phyloP scores from a whole-genome alignment of 2,329 filamentous ascomycete species.

The Beauveria caledonica region DNA sequence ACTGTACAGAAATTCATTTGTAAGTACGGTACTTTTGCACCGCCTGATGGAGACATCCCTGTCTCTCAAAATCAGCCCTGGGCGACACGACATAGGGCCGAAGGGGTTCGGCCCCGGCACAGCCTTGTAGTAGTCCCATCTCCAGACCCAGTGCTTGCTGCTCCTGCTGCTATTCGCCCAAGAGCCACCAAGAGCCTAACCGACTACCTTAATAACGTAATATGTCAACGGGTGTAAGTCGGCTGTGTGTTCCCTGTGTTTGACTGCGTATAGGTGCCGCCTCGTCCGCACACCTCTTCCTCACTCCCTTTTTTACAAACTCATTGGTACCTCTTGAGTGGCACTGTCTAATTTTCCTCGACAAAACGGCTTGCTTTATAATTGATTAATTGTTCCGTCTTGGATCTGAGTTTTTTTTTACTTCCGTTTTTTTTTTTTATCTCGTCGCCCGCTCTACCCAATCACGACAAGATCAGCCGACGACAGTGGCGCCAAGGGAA shows the following conservation, averaged over 20 bases:
- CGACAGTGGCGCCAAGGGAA: too few relatives aligned
- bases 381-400: too few relatives aligned
- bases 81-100: not conserved
- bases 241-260: not conserved
- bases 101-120: constrained; percentile 6
- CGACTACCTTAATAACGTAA: too few relatives aligned
- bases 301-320: not conserved
- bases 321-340: not conserved
- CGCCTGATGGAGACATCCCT: too few relatives aligned
- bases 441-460: too few relatives aligned
- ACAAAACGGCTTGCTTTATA: not conserved
- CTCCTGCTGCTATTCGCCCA: not conserved
- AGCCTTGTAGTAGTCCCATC: constrained; percentile 1
- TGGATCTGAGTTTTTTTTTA: not conserved
- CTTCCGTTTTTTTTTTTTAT: not conserved
- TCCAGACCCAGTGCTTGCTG: not conserved
- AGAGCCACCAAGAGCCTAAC: too few relatives aligned
- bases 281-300: not conserved
- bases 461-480: too few relatives aligned
- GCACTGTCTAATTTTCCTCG: not conserved
- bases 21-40: too few relatives aligned
- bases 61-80: not conserved
- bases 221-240: too few relatives aligned
- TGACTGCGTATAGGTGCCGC: not conserved
- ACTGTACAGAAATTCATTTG: too few relatives aligned